Base-by-base conservation (phyloP, 495 filamentous ascomycete genomes). In the Penicillium cosmopolitanum region DNA sequence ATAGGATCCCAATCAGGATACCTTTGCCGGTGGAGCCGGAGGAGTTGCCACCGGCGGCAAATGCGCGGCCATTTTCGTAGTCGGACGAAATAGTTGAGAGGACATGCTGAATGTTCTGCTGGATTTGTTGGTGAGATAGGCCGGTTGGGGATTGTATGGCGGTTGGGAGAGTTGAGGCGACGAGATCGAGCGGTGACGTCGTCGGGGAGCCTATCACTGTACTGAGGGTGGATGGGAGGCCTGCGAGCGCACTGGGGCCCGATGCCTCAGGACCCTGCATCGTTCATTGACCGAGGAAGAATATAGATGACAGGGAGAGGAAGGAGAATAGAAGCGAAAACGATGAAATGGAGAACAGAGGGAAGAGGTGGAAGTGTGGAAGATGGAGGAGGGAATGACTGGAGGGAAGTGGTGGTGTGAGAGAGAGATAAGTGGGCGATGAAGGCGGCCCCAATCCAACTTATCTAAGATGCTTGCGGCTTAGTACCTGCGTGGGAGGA, bases 1-100 rank as follows among this genome's bases (percentile, higher is more conserved):
- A 97, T 48, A 97, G 79, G 66, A 98, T 86, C 58, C 93, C 95
- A 70, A 98, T 97, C 70, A 98, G 79, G 65, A 98, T 89, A 72
- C 96, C 95, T 71, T 91, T 84, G 53, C 85, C 85, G 59, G 84
- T 86, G 12, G 85, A 86, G 40, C 77, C 78, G 59, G 73, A 58
- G 35, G 75, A 72, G 53, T 76, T 69, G 74, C 69, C 74, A 76
- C 72, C 66, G 61, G 63, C 64, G 61, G 60, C 62, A 56, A 74
- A 58, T 23, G 66, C 52, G 50, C 59, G 62, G 56, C 66, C 68
- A 40, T 60, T 55, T 23, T 47, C 67, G 56, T 62, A 62, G 40
- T 65, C 65, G 15, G 66, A 64, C 15, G 73, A 72, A 44, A 76
- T 60, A 51, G 63, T 61, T 42, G 61, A 64, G 25, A 76, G 50